Evolutionary conservation across 768 basidiomycete species (phyloP).

Genomic region (Tulasnella sp.): DNA sequence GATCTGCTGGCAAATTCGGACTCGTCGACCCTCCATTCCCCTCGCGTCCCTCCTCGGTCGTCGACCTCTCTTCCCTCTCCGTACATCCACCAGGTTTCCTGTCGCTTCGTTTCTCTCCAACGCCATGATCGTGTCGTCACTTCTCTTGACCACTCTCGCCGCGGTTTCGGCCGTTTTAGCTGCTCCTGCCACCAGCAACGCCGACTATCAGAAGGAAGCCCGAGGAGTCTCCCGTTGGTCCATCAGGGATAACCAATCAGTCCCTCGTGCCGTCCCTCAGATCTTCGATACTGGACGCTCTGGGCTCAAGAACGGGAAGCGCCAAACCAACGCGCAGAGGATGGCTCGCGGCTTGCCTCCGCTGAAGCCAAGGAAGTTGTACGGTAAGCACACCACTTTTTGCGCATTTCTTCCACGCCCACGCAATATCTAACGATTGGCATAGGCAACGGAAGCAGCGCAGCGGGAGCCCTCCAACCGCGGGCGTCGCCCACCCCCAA

Average conservation of each 20-base stretch:
- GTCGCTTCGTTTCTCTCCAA: background rate
- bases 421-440: background rate
- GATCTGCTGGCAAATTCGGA: too few relatives aligned
- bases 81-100: background rate
- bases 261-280: too few relatives aligned
- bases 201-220: too few relatives aligned
- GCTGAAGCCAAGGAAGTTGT: background rate
- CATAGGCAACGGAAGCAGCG: background rate
- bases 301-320: too few relatives aligned
- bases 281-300: too few relatives aligned
- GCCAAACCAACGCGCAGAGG: too few relatives aligned
- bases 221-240: too few relatives aligned
- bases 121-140: background rate
- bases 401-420: background rate
- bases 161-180: background rate
- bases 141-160: background rate
- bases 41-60: too few relatives aligned
- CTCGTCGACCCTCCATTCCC: background rate
- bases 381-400: background rate
- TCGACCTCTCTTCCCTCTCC: background rate
- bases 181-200: too few relatives aligned
- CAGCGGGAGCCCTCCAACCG: background rate
- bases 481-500: background rate
- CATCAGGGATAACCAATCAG: too few relatives aligned
- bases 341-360: background rate